Evolutionary conservation across 805 yeast species (phyloP).

Genomic region (Kazachstania kunashirensis): DNA sequence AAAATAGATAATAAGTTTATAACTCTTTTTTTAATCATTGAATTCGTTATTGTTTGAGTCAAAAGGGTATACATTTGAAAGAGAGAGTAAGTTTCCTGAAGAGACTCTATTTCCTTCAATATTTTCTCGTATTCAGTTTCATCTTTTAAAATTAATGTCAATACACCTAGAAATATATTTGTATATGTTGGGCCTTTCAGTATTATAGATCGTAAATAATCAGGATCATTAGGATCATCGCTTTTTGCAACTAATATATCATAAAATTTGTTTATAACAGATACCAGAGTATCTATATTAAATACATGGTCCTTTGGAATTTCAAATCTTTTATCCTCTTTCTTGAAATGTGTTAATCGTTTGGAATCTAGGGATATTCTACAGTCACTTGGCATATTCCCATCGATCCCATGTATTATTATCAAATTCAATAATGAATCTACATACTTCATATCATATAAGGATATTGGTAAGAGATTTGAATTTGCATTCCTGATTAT

Average conservation of each 20-base stretch:
- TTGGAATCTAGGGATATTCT: conserved; percentile 60
- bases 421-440: conserved; percentile 54
- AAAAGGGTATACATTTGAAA: conserved; percentile 51
- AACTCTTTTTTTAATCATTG: conserved; percentile 39
- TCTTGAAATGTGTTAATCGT: conserved; percentile 40
- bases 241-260: conserved; percentile 10
- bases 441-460: conserved; percentile 75
- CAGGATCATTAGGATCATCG: conserved; percentile 12
- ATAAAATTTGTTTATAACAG: conserved; percentile 16
- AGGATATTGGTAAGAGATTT: conserved; percentile 48
- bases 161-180: conserved; percentile 43
- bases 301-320: conserved; percentile 14
- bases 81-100: conserved; percentile 60
- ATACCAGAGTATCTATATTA: conserved; percentile 7
- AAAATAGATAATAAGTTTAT: conserved; percentile 42
- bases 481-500: conserved; percentile 9
- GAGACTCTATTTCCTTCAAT: conserved; percentile 29
- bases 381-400: conserved; percentile 44
- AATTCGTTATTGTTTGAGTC: conserved; percentile 39
- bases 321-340: conserved; percentile 14
- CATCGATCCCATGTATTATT: conserved; percentile 62
- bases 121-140: conserved; percentile 21
- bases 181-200: conserved; percentile 59
- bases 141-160: conserved; percentile 25
- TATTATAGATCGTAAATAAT: conserved; percentile 32